Evolutionary conservation across 2,329 filamentous ascomycete genomes (phyloP).

Genomic region (Monosporascus sp.): DNA sequence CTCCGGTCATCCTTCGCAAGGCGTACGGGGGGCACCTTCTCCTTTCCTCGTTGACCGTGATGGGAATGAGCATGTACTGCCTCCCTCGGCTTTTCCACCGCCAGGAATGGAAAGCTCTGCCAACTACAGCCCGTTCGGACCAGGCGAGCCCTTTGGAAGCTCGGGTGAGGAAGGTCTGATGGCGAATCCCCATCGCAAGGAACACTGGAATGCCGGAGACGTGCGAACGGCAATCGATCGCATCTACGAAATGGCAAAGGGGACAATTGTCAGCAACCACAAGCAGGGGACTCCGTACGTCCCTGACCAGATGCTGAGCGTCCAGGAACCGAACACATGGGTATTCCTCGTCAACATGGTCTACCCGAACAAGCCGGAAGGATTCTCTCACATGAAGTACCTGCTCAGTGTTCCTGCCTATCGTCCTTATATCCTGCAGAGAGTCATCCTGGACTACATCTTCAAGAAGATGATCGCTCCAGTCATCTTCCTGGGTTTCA

Average conservation of each 20-base stretch:
- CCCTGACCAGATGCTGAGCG: slow-evolving; percentile 6
- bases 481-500: slow-evolving; percentile 22
- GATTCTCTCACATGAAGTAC: slow-evolving; percentile 17
- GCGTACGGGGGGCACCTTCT: too few species aligned
- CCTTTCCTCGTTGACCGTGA: too few species aligned
- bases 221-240: slow-evolving; percentile 17
- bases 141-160: background rate
- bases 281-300: slow-evolving; percentile 11
- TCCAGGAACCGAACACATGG: slow-evolving; percentile 19
- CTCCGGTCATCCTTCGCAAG: too few species aligned
- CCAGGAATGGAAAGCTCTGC: background rate
- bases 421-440: slow-evolving; percentile 23
- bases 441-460: slow-evolving; percentile 23
- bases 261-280: slow-evolving; percentile 21
- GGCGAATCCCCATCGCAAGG: slow-evolving; percentile 15
- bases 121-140: too few species aligned
- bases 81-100: too few species aligned
- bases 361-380: slow-evolving; percentile 14
- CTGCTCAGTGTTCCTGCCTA: slow-evolving; percentile 14
- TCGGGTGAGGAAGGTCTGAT: background rate
- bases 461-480: slow-evolving; percentile 23
- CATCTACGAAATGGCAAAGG: slow-evolving; percentile 22
- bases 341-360: slow-evolving; percentile 19
- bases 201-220: slow-evolving; percentile 18
- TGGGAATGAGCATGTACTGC: too few species aligned